Percentiles rank a stretch among this genome's conserved stretches.
These are phyloP conservation scores for Smittium culicis DNA, from an alignment of 371 early-diverging fungal species.

Conservation along the genomic window DNA sequence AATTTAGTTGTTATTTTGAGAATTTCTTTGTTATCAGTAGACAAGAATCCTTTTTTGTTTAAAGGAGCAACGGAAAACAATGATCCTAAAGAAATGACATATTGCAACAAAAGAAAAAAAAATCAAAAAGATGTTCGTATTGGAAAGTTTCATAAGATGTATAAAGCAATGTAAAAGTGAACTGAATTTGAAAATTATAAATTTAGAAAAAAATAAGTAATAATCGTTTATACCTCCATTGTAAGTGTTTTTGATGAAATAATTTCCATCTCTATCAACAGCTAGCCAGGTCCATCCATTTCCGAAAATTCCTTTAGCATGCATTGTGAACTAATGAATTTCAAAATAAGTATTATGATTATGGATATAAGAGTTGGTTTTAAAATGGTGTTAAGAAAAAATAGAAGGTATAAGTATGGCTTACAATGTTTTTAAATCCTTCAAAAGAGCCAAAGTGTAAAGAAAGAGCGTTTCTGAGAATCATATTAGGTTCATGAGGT, in stretches of 20 bases:
- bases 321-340: constrained; percentile 28
- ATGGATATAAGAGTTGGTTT: not conserved
- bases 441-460: constrained; percentile 35
- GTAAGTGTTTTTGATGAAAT: constrained; percentile 40
- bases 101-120: not conserved
- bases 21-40: constrained; percentile 24
- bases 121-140: too few relatives aligned
- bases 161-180: constrained; percentile 12
- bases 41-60: constrained; percentile 1
- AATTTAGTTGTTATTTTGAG: constrained; percentile 27
- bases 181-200: constrained; percentile 15
- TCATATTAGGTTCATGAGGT: constrained; percentile 16
- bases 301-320: constrained; percentile 42
- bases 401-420: not conserved
- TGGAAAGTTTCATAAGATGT: too few relatives aligned
- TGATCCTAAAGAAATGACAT: not conserved
- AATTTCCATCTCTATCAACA: constrained; percentile 33
- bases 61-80: constrained; percentile 7
- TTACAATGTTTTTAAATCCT: constrained; percentile 31
- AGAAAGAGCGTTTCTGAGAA: constrained; percentile 17
- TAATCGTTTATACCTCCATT: constrained; percentile 39
- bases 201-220: too few relatives aligned
- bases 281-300: constrained; percentile 53
- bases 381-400: not conserved
- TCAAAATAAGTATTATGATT: too few relatives aligned